Percentiles rank a stretch among this genome's conserved stretches.
These are phyloP conservation scores for Penicillium sp. DNA, from an alignment of 2,329 filamentous ascomycete species.

Conservation along the genomic window DNA sequence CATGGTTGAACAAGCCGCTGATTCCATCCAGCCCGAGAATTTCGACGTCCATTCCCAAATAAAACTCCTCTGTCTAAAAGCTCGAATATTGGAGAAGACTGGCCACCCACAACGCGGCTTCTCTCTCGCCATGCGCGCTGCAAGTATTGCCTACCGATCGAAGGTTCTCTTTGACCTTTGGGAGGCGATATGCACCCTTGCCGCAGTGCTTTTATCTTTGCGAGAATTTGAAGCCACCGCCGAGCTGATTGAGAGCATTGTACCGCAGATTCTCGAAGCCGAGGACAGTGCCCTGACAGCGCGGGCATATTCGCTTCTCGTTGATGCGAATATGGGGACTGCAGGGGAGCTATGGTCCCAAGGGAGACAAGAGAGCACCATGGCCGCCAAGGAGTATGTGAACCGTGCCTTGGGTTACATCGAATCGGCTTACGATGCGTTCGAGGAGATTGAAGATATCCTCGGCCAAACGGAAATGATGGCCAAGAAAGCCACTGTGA, in stretches of 20 bases:
- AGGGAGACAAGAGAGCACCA: constrained; percentile 14
- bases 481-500: constrained; percentile 74
- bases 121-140: constrained; percentile 68
- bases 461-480: constrained; percentile 70
- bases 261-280: constrained; percentile 72
- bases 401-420: constrained; percentile 55
- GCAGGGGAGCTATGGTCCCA: constrained; percentile 48
- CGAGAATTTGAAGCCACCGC: constrained; percentile 64
- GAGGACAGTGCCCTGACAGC: constrained; percentile 59
- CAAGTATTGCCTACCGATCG: constrained; percentile 65
- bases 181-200: constrained; percentile 62
- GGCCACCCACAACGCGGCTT: constrained; percentile 69
- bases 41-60: constrained; percentile 64
- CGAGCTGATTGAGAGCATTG: constrained; percentile 59
- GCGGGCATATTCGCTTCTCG: constrained; percentile 62
- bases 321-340: constrained; percentile 72
- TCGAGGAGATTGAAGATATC: constrained; percentile 60
- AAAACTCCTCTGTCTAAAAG: constrained; percentile 67
- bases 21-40: constrained; percentile 48
- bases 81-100: constrained; percentile 60
- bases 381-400: constrained; percentile 51
- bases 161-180: constrained; percentile 65
- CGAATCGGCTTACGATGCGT: constrained; percentile 59
- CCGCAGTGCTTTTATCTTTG: constrained; percentile 62
- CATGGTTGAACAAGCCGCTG: constrained; percentile 48